Evolutionary conservation across 2,329 filamentous ascomycete genomes (phyloP).

Genomic region (Fusarium sterilihyphosum): DNA sequence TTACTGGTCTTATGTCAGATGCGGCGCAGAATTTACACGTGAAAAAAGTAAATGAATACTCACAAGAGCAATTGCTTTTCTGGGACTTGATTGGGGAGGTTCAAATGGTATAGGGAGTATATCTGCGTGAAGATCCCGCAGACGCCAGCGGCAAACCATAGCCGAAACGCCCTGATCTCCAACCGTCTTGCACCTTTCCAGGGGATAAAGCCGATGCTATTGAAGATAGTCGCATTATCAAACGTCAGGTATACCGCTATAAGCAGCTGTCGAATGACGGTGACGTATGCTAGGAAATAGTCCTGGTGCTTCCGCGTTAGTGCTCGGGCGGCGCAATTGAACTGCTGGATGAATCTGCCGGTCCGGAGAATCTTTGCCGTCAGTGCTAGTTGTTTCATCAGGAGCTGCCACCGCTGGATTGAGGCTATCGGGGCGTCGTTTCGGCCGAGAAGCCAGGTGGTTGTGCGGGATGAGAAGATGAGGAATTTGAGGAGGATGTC

Average conservation of each 20-base stretch:
- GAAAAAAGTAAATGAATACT: neutral
- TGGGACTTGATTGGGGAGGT: neutral
- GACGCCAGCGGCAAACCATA: slow-evolving; percentile 11
- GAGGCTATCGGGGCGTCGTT: neutral
- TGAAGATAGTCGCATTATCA: slow-evolving; percentile 15
- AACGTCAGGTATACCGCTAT: slow-evolving; percentile 10
- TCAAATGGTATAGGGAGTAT: slow-evolving; percentile 16
- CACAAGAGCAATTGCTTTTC: slow-evolving; percentile 7
- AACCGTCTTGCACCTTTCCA: slow-evolving; percentile 13
- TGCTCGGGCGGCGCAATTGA: neutral
- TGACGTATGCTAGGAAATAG: slow-evolving; percentile 5
- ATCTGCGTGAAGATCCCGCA: slow-evolving; percentile 2
- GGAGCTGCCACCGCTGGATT: neutral
- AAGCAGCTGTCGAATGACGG: slow-evolving; percentile 12
- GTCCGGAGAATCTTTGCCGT: slow-evolving; percentile 7
- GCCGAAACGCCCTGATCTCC: slow-evolving; percentile 8
- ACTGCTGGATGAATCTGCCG: slow-evolving; percentile 3
- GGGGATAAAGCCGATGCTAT: slow-evolving; percentile 26
- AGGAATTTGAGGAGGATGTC: slow-evolving; percentile 12
- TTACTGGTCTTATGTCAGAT: slow-evolving; percentile 21
- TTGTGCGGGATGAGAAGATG: slow-evolving; percentile 3
- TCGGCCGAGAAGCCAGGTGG: slow-evolving; percentile 1
- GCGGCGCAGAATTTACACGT: neutral
- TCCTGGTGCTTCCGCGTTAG: slow-evolving; percentile 1
- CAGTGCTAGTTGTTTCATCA: slow-evolving; percentile 15